Evolutionary conservation across 225 moss, liverwort and hornwort species (phyloP).

Genomic region (Pseudisothecium myosuroides): DNA sequence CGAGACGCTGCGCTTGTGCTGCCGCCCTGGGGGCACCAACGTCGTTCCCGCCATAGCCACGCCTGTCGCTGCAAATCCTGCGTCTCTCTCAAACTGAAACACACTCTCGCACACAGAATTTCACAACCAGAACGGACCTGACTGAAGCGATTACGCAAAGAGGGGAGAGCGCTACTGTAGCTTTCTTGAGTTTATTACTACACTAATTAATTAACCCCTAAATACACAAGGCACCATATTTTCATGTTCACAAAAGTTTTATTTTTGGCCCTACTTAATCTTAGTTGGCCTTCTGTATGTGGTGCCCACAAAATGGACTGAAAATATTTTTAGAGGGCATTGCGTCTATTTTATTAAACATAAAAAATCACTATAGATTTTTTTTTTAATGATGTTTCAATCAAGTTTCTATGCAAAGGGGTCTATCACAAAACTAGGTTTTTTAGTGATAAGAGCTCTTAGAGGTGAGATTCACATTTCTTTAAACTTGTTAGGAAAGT

Average conservation of each 20-base stretch:
- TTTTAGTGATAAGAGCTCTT: neutral
- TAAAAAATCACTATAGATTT: neutral
- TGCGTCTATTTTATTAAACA: neutral
- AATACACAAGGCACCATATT: neutral
- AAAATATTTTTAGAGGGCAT: neutral
- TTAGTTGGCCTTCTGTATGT: no score
- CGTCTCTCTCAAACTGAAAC: neutral
- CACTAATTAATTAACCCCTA: neutral
- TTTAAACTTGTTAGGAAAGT: neutral
- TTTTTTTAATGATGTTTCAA: neutral
- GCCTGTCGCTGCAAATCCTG: constrained; percentile 3
- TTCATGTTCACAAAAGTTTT: neutral
- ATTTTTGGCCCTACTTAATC: neutral
- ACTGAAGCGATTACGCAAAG: neutral
- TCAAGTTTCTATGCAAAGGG: neutral
- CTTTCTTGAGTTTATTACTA: neutral
- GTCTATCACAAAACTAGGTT: neutral
- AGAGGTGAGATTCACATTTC: neutral
- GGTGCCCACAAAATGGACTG: neutral
- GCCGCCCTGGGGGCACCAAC: constrained; percentile 47
- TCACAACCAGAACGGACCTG: neutral
- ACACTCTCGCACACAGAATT: neutral
- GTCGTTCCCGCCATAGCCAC: constrained; percentile 29
- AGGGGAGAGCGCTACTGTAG: no score
- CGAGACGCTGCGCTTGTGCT: constrained; percentile 75